Conservation (phyloP, 805 yeast species). For the Saccharomycopsis lassenensis region DNA sequence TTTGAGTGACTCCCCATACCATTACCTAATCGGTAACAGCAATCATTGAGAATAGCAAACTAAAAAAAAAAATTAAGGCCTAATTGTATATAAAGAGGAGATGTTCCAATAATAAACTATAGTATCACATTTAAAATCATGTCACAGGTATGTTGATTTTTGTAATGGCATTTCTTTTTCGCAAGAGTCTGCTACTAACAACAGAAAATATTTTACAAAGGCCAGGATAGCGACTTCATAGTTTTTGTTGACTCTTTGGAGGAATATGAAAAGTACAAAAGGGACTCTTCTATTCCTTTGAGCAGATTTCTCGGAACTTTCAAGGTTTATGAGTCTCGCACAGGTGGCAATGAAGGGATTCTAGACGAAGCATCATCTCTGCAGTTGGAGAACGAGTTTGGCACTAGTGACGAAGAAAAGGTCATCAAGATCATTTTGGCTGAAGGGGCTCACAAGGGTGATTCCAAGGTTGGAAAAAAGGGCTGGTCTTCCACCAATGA, state of each 20-base stretch:
- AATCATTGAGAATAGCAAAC: slow-evolving; percentile 1
- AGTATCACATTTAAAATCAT: too few species aligned
- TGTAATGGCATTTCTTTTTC: too few species aligned
- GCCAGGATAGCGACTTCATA: slow-evolving; percentile 48
- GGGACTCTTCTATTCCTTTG: slow-evolving; percentile 43
- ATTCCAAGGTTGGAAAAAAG: slow-evolving; percentile 22
- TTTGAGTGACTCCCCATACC: too few species aligned
- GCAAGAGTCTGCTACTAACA: too few species aligned
- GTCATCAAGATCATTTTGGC: slow-evolving; percentile 47
- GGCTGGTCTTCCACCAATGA: slow-evolving; percentile 36
- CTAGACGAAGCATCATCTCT: slow-evolving; percentile 60
- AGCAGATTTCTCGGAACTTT: slow-evolving; percentile 52
- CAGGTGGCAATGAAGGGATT: slow-evolving; percentile 61
- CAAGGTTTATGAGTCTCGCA: slow-evolving; percentile 53
- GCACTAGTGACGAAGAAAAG: slow-evolving; percentile 40
- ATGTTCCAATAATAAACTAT: too few species aligned
- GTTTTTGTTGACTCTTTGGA: slow-evolving; percentile 50
- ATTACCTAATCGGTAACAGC: too few species aligned
- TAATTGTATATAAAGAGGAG: not conserved
- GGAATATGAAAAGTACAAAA: slow-evolving; percentile 35
- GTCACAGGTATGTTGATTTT: too few species aligned
- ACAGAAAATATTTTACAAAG: slow-evolving; percentile 51
- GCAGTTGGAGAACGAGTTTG: slow-evolving; percentile 60
- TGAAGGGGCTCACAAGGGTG: slow-evolving; percentile 44
- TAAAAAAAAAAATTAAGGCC: not conserved